A percentile compares a stretch with the other conserved stretches of the same genome.
These are phyloP conservation scores for Leccinum subspadiceum DNA, from an alignment of 1,284 basidiomycete species.

Conservation along the genomic window DNA sequence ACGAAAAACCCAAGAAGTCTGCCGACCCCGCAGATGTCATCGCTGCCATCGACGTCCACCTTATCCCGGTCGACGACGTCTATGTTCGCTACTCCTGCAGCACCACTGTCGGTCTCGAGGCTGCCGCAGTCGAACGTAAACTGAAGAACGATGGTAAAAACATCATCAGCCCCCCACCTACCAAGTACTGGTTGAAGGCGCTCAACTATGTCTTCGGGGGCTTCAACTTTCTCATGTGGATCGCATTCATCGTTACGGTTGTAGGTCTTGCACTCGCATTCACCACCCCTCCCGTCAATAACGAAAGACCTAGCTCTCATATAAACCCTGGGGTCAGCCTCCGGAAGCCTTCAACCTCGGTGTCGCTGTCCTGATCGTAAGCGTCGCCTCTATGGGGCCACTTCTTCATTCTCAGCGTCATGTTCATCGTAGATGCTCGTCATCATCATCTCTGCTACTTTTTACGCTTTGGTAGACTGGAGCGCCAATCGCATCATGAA, in stretches of 20 bases:
- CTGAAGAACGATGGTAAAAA: not conserved
- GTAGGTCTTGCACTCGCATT: conserved; percentile 30
- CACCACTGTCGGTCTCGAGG: not conserved
- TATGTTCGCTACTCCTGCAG: not conserved
- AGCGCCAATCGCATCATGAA: conserved; percentile 38
- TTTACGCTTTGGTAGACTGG: conserved; percentile 42
- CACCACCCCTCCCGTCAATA: conserved; percentile 38
- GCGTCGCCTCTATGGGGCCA: conserved; percentile 39
- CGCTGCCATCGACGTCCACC: not conserved
- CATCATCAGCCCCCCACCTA: conserved; percentile 43
- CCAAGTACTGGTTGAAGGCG: conserved; percentile 46
- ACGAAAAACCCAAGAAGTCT: not conserved
- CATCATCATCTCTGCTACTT: conserved; percentile 61
- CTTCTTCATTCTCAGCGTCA: not conserved
- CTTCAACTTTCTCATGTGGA: conserved; percentile 52
- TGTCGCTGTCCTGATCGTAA: conserved; percentile 75
- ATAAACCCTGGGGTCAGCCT: conserved; percentile 42
- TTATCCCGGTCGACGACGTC: not conserved
- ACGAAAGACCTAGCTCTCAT: conserved; percentile 41
- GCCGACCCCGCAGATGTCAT: not conserved
- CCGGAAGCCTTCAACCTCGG: conserved; percentile 57
- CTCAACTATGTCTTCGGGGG: conserved; percentile 53
- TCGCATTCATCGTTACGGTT: conserved; percentile 45
- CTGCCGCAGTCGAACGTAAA: not conserved
- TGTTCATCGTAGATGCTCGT: conserved; percentile 41